phyloP scores from a whole-genome alignment of 2,329 filamentous ascomycete genomes.

The Fusarium haematococcum region DNA sequence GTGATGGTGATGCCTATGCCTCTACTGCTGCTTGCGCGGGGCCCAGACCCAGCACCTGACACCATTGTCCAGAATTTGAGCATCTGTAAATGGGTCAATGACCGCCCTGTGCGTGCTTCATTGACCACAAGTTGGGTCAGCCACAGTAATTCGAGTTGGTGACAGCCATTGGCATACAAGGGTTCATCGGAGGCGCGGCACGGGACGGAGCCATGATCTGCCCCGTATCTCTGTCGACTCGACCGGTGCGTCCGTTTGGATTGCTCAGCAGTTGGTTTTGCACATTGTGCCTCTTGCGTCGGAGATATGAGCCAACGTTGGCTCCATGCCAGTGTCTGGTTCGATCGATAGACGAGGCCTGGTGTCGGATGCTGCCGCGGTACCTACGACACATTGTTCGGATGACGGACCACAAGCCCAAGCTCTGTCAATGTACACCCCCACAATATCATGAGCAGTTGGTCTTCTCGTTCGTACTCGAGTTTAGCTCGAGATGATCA shows the following conservation, averaged over 20 bases:
- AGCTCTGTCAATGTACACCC: slow-evolving; percentile 5
- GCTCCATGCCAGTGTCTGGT: slow-evolving; percentile 14
- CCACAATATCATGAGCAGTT: slow-evolving; percentile 1
- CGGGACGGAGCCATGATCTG: slow-evolving; percentile 7
- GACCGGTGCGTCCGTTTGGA: slow-evolving; percentile 11
- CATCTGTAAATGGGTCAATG: slow-evolving; percentile 7
- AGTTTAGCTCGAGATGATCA: not conserved
- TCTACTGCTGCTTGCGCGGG: not conserved
- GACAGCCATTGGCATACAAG: slow-evolving; percentile 16
- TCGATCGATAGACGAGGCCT: slow-evolving; percentile 16
- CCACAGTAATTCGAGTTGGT: slow-evolving; percentile 16
- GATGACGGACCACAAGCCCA: slow-evolving; percentile 17
- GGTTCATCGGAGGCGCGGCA: slow-evolving; percentile 24
- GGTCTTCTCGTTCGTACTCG: not conserved
- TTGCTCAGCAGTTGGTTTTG: slow-evolving; percentile 9
- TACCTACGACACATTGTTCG: slow-evolving; percentile 13
- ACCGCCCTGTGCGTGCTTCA: slow-evolving; percentile 5
- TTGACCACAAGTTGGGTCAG: slow-evolving; percentile 10
- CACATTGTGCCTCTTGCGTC: slow-evolving; percentile 14
- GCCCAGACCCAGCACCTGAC: not conserved
- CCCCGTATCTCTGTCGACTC: slow-evolving; percentile 4
- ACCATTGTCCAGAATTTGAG: slow-evolving; percentile 3
- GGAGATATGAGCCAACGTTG: slow-evolving; percentile 17
- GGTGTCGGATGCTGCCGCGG: slow-evolving; percentile 14
- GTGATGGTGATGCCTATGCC: not conserved